Conservation (phyloP, 768 basidiomycete genomes). For the Daedaleopsis nitida region DNA sequence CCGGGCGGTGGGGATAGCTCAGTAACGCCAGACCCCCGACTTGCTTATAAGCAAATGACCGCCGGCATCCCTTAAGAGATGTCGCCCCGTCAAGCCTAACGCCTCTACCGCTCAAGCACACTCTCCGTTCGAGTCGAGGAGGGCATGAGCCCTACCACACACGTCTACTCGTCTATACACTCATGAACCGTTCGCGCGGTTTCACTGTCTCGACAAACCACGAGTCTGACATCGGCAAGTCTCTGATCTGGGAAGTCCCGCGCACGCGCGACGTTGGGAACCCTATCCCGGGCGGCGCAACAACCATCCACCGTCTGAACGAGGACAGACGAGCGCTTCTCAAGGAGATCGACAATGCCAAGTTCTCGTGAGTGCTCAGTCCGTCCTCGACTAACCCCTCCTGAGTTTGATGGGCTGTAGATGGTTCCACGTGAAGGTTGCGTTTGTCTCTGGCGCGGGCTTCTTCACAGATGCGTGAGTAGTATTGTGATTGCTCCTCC, state of each 20-base stretch:
- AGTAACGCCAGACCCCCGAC: slow-evolving; percentile 1
- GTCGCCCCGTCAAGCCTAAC: background rate
- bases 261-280: slow-evolving; percentile 3
- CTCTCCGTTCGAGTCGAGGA: background rate
- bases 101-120: background rate
- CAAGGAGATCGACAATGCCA: slow-evolving; percentile 52
- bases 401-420: slow-evolving; percentile 21
- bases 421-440: slow-evolving; percentile 54
- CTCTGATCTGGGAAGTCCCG: slow-evolving; percentile 3
- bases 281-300: background rate
- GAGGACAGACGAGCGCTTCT: slow-evolving; percentile 47
- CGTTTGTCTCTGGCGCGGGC: slow-evolving; percentile 36
- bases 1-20: slow-evolving; percentile 4
- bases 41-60: slow-evolving; percentile 11
- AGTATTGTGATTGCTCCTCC: no score
- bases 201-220: background rate
- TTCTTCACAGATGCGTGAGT: slow-evolving; percentile 36
- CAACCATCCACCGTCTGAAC: slow-evolving; percentile 24
- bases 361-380: slow-evolving; percentile 39
- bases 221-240: slow-evolving; percentile 1
- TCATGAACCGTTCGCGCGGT: background rate
- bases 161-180: background rate
- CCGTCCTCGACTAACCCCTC: background rate
- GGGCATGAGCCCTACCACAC: slow-evolving; percentile 5
- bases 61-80: background rate